phyloP scores from a whole-genome alignment of 106 monocot species.

The Dendrobium catenatum region DNA sequence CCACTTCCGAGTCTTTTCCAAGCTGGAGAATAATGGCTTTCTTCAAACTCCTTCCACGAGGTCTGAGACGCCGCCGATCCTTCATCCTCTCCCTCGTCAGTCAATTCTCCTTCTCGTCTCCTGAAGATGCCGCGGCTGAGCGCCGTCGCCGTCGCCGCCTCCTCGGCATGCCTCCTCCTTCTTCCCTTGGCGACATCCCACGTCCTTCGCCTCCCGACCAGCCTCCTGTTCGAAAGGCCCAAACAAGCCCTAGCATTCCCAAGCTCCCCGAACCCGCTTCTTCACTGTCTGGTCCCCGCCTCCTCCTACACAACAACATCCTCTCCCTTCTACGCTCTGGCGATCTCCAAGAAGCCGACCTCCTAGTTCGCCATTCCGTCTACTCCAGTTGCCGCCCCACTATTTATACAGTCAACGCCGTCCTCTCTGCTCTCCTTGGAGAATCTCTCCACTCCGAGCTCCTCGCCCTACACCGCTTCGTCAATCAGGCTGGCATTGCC shows the following conservation, averaged over 20 bases:
- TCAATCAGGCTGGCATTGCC: conserved; percentile 64
- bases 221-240: conserved; percentile 12
- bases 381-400: conserved; percentile 94
- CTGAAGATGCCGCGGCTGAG: conserved; percentile 55
- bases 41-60: conserved; percentile 35
- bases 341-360: conserved; percentile 73
- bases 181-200: conserved; percentile 31
- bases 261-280: conserved; percentile 63
- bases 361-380: conserved; percentile 79
- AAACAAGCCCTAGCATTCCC: conserved; percentile 44
- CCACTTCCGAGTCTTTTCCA: not conserved
- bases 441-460: conserved; percentile 58
- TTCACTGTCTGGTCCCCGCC: conserved; percentile 52
- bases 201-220: conserved; percentile 20
- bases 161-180: conserved; percentile 38
- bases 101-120: conserved; percentile 43
- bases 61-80: conserved; percentile 19
- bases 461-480: conserved; percentile 67
- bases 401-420: conserved; percentile 70
- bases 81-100: conserved; percentile 7
- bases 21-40: conserved; percentile 17
- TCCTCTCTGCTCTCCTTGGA: conserved; percentile 59
- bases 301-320: conserved; percentile 67
- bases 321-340: conserved; percentile 49
- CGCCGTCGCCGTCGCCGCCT: conserved; percentile 53